Percentiles rank a stretch among this genome's conserved stretches.
Evolutionary conservation across 2,329 filamentous ascomycete genomes (phyloP).

Genomic region (Aspergillus ustus): DNA sequence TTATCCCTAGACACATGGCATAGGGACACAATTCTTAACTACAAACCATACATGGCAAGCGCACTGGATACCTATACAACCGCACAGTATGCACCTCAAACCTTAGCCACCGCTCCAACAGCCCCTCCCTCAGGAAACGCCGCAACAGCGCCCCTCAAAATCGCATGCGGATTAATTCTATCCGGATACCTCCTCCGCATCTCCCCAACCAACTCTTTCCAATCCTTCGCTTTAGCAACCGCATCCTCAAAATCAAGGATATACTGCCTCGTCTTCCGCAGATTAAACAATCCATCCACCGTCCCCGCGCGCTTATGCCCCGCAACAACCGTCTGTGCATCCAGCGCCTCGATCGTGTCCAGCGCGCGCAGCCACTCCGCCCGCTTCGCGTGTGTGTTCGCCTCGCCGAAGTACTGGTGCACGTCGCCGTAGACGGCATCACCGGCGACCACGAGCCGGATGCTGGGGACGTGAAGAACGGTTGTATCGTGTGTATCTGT

Average conservation of each 20-base stretch:
- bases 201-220: neutral
- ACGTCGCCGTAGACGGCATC: neutral
- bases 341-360: neutral
- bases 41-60: too few species aligned
- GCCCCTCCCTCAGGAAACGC: too few species aligned
- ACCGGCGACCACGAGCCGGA: neutral
- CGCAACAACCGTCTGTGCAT: neutral
- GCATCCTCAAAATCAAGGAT: neutral
- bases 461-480: neutral
- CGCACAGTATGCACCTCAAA: too few species aligned
- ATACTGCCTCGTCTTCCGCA: neutral
- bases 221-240: neutral
- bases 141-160: too few species aligned
- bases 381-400: neutral
- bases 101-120: too few species aligned
- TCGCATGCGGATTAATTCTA: too few species aligned
- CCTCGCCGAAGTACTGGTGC: neutral
- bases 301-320: neutral
- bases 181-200: too few species aligned
- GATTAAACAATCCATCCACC: neutral
- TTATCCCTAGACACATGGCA: too few species aligned
- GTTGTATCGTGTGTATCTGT: neutral
- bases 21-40: too few species aligned
- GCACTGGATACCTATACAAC: too few species aligned
- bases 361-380: neutral